Conservation (phyloP, 2,329 filamentous ascomycete species). For the Monosporascus cannonballus region DNA sequence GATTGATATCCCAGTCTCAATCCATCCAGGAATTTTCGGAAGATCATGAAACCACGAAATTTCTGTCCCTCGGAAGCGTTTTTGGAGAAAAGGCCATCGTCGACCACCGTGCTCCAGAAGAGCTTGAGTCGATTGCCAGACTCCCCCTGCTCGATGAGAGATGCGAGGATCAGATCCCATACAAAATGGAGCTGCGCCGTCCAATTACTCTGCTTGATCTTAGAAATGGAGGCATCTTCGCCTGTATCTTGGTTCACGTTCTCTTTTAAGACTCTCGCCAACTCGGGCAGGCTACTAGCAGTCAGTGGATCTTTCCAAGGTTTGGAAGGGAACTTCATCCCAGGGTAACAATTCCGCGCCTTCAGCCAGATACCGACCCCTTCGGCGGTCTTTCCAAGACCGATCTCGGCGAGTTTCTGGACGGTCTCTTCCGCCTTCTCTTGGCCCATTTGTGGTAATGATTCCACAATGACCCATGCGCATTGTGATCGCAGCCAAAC, state of each 20-base stretch:
- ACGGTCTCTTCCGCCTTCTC: slow-evolving; percentile 57
- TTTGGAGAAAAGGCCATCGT: slow-evolving; percentile 79
- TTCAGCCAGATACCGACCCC: slow-evolving; percentile 85
- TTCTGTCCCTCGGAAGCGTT: slow-evolving; percentile 83
- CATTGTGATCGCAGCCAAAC: slow-evolving; percentile 87
- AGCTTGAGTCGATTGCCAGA: slow-evolving; percentile 51
- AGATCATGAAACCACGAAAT: slow-evolving; percentile 83
- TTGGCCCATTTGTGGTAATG: slow-evolving; percentile 56
- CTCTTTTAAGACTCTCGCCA: slow-evolving; percentile 77
- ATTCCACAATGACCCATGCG: slow-evolving; percentile 72
- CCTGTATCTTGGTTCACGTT: slow-evolving; percentile 49
- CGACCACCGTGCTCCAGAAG: slow-evolving; percentile 83
- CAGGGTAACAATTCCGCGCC: slow-evolving; percentile 57
- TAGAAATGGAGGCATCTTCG: slow-evolving; percentile 36
- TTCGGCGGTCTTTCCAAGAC: slow-evolving; percentile 75
- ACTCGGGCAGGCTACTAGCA: slow-evolving; percentile 57
- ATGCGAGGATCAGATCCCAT: slow-evolving; percentile 71
- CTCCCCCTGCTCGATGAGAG: slow-evolving; percentile 34
- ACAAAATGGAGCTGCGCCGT: slow-evolving; percentile 79
- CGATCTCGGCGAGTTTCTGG: slow-evolving; percentile 53
- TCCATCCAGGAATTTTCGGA: slow-evolving; percentile 64
- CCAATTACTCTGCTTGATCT: slow-evolving; percentile 64
- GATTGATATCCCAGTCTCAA: slow-evolving; percentile 38
- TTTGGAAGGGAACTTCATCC: slow-evolving; percentile 58
- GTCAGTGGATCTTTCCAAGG: slow-evolving; percentile 76